These are phyloP conservation scores for Citrus cavaleriei DNA, from an alignment of 345 rosid species.

Conservation along the genomic window DNA sequence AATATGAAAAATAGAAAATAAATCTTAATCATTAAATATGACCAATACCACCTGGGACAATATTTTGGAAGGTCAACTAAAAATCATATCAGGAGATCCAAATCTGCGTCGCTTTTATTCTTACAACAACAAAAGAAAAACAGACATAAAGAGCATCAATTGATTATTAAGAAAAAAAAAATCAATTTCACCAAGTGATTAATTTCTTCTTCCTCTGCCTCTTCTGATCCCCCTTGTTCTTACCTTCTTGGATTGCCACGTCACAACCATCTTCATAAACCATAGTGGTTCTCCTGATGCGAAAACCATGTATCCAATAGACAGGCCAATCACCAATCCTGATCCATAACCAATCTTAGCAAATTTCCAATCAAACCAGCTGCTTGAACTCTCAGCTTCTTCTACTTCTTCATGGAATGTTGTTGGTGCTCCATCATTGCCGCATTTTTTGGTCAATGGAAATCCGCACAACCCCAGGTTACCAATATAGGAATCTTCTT, in stretches of 20 bases:
- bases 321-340: neutral
- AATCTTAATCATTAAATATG: no score
- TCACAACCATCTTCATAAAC: constrained; percentile 2
- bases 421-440: neutral
- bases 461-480: neutral
- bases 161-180: no score
- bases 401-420: neutral
- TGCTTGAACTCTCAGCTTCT: neutral
- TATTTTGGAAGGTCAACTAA: no score
- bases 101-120: no score
- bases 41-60: no score
- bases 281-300: neutral
- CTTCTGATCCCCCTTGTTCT: neutral
- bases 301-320: constrained; percentile 7
- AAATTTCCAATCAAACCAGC: neutral
- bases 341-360: neutral
- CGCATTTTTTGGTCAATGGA: neutral
- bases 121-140: no score
- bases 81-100: no score
- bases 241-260: neutral
- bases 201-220: neutral
- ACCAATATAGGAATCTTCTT: neutral
- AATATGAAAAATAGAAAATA: no score
- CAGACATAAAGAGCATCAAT: no score
- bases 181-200: neutral